Base-by-base conservation (phyloP, 2,329 filamentous ascomycete species). In the Monosporascus sp. region DNA sequence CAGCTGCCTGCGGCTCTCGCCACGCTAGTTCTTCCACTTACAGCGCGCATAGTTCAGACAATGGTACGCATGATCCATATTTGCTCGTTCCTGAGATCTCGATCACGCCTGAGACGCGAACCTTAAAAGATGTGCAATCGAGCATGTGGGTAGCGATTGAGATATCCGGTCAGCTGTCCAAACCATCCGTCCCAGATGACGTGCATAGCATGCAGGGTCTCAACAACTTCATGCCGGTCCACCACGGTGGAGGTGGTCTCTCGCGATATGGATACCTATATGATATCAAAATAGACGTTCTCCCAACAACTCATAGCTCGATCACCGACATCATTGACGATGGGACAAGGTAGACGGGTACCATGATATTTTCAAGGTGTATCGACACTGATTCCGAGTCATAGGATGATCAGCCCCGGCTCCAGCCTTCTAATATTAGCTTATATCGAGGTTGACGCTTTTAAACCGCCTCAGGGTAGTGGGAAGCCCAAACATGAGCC, bases 71-170 rank as follows among this genome's bases (percentile, higher is more conserved):
- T 25, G 63, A 69, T 45, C 61, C 62, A 3, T 65, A 62, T 37
- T 62, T 78, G 6, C 62, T 79, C 15, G 66, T 71, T 5, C 78
- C 77, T 5, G 65, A 67, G 27, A 68, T 81, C 24, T 61, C 65
- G 17, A 70, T 79, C 24, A 77, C 70, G 0, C 70, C 77, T 1
- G 75, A 78, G 48, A 62, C 67, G 6, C 66, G 64, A 5, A 61
- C 67, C 1, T 60, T 75, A 1, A 63, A 69, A 6, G 64, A 69
- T 38, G 67, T 64, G 3, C 61, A 63, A 38, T 61, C 65, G 35
- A 66, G 59, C 11, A 57, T 80, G n/a, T 82, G 75, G 79, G 74
- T 69, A 2, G 76, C 77, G 3, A 69, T 82, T 49, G 74, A 81
- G 62, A 59, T 82, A 38, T 74, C 70, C 15, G 71, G 72, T 8